These are phyloP conservation scores for Fusarium solani-melongenae DNA, from an alignment of 2,329 filamentous ascomycete species.

Conservation along the genomic window DNA sequence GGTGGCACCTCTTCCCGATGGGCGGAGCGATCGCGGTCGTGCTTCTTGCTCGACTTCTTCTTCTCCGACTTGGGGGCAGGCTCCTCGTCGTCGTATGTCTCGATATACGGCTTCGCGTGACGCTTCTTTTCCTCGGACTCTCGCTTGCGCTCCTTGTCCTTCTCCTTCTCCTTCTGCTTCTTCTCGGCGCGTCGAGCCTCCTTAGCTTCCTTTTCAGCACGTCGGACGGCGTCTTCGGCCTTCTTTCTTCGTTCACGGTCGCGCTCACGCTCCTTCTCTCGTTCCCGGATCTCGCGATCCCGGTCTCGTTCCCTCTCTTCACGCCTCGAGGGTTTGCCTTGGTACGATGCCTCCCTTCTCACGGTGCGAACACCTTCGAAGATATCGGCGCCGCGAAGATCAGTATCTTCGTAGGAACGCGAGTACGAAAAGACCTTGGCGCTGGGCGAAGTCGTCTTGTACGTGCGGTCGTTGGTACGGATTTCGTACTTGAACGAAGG, in stretches of 20 bases:
- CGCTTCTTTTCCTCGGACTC: slow-evolving; percentile 53
- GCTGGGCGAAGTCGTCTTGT: slow-evolving; percentile 50
- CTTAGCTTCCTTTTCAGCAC: slow-evolving; percentile 44
- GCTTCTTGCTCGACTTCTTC: slow-evolving; percentile 55
- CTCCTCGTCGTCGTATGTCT: slow-evolving; percentile 48
- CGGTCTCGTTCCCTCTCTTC: slow-evolving; percentile 50
- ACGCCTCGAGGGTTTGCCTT: slow-evolving; percentile 57
- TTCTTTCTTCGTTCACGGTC: slow-evolving; percentile 23
- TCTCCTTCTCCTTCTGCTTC: slow-evolving; percentile 49
- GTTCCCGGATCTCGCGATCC: slow-evolving; percentile 33
- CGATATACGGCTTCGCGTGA: slow-evolving; percentile 50
- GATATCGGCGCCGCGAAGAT: slow-evolving; percentile 49
- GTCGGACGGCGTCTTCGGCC: slow-evolving; percentile 32
- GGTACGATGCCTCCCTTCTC: slow-evolving; percentile 60
- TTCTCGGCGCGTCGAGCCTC: slow-evolving; percentile 49
- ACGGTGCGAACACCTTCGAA: slow-evolving; percentile 59
- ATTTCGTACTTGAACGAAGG: slow-evolving; percentile 57
- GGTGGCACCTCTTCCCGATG: slow-evolving; percentile 47
- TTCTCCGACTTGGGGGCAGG: slow-evolving; percentile 44
- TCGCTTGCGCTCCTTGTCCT: slow-evolving; percentile 53
- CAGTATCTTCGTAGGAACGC: slow-evolving; percentile 57
- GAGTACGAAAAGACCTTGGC: slow-evolving; percentile 51
- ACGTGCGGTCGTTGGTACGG: slow-evolving; percentile 61
- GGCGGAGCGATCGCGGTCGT: slow-evolving; percentile 51
- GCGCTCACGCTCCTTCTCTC: slow-evolving; percentile 43